Percentiles rank a stretch among this genome's conserved stretches.
phyloP scores from a whole-genome alignment of 2,329 filamentous ascomycete genomes.

The Xylariales sp. region DNA sequence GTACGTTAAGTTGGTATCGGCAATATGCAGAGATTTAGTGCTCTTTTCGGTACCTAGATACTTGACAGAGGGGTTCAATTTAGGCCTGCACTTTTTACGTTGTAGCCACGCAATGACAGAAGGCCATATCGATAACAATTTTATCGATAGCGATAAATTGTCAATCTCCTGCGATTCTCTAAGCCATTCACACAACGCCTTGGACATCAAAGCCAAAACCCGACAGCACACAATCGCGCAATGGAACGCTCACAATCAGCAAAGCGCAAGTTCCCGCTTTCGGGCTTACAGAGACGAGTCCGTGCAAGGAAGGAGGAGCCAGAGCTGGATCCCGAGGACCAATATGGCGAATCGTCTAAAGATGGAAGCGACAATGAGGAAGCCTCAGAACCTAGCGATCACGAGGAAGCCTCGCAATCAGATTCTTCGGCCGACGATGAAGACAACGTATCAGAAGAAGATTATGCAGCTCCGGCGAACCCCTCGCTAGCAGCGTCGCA shows the following conservation, averaged over 20 bases:
- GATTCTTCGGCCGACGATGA: constrained; percentile 17
- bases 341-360: constrained; percentile 24
- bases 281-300: constrained; percentile 37
- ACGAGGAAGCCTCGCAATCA: constrained; percentile 11
- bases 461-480: constrained; percentile 31
- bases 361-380: constrained; percentile 21
- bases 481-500: constrained; percentile 44
- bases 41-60: too few species aligned
- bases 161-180: too few species aligned
- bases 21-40: too few species aligned
- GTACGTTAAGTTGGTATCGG: too few species aligned
- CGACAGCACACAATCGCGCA: too few species aligned
- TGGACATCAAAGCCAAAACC: too few species aligned
- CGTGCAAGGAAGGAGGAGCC: constrained; percentile 38
- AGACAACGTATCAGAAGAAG: constrained; percentile 31
- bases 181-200: too few species aligned
- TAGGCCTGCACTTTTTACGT: too few species aligned
- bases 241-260: constrained; percentile 24
- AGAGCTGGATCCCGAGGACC: constrained; percentile 34
- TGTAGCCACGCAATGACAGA: too few species aligned
- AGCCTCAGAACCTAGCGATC: constrained; percentile 1
- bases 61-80: too few species aligned
- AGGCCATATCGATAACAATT: too few species aligned
- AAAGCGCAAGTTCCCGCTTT: constrained; percentile 35
- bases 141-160: too few species aligned